Percentiles rank a stretch among this genome's conserved stretches.
Evolutionary conservation across 2,329 filamentous ascomycete species (phyloP).

Genomic region (Neonectria ditissima): DNA sequence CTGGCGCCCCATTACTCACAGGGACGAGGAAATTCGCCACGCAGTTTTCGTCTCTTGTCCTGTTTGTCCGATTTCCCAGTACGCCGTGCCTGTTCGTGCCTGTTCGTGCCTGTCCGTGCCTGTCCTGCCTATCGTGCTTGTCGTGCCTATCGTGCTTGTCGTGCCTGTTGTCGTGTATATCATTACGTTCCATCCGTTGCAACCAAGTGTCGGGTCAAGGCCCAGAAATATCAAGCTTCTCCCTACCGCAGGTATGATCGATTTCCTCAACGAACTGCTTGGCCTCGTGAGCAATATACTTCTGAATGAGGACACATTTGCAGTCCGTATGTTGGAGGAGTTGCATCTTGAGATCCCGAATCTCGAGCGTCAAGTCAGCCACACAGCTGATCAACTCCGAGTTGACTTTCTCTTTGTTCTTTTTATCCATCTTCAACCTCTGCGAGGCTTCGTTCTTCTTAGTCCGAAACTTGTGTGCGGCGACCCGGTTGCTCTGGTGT

Average conservation of each 20-base stretch:
- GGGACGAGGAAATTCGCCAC: too few relatives aligned
- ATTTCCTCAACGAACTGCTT: not conserved
- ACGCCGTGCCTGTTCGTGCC: too few relatives aligned
- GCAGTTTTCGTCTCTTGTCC: too few relatives aligned
- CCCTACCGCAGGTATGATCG: not conserved
- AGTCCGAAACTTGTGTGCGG: not conserved
- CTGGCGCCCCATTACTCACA: too few relatives aligned
- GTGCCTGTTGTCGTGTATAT: not conserved
- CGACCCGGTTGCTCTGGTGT: not conserved
- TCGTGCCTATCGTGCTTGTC: not conserved
- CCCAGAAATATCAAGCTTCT: not conserved
- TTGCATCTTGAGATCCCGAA: conserved; percentile 30
- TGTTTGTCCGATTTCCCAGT: too few relatives aligned
- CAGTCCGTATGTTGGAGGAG: conserved; percentile 34
- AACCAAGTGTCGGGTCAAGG: not conserved
- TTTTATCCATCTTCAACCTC: not conserved
- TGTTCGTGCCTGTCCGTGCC: too few relatives aligned
- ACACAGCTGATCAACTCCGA: not conserved
- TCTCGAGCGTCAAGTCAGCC: conserved; percentile 11
- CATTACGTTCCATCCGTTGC: not conserved
- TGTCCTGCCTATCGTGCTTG: too few relatives aligned
- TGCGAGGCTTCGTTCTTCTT: not conserved
- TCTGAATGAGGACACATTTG: conserved; percentile 33
- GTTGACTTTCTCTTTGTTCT: not conserved
- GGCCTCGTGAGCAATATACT: conserved; percentile 32